Evolutionary conservation across 495 filamentous ascomycete genomes (phyloP), one percentile per base, ranked within the genome.

Genomic region (Aspergillus wentii): DNA sequence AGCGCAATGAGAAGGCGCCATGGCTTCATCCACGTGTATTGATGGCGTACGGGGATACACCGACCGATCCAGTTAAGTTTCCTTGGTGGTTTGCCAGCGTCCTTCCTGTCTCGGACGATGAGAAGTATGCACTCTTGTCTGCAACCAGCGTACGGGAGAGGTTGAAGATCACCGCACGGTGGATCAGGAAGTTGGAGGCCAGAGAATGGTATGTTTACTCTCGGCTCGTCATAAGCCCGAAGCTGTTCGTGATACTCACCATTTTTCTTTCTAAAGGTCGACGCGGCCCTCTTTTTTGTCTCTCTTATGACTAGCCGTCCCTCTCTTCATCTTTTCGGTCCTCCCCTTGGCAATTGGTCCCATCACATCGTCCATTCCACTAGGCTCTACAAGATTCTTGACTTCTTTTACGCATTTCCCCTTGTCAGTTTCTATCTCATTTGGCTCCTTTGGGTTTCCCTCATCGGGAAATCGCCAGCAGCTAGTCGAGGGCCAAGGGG

Each of bases 81-180:
- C 85, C 88, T 0, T 96, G 87, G 70, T 96, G 90, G 90, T 84
- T 96, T 44, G 88, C 86, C 11, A 84, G 75, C 47, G 78, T 94
- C 33, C 53, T 94, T 8, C 88, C 87, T 11, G 76, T 90, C 21
- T 71, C 71, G 26, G 85, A 88, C 13, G 70, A 80, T 16, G 83
- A 94, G 43, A 91, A 90, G 51, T 94, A 94, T 48, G 69, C 68
- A 7, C 60, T 95, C 15, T 61, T 95, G 18, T 56, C 64, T 8
- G 82, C 82, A 3, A 79, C 61, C 3, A 91, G 82, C 44, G 88
- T 94, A 1, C 65, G 88, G 30, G 84, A 90, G 51, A 64, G 89
- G 43, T 54, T 94, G 15, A 91, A 94, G 63, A 79, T 92, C 32
- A 81, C 81, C 17, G 82, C 80, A 10, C 59, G 59, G 8, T 94